These are phyloP conservation scores for Ramalina intermedia DNA, from an alignment of 495 filamentous ascomycete species.

Conservation along the genomic window DNA sequence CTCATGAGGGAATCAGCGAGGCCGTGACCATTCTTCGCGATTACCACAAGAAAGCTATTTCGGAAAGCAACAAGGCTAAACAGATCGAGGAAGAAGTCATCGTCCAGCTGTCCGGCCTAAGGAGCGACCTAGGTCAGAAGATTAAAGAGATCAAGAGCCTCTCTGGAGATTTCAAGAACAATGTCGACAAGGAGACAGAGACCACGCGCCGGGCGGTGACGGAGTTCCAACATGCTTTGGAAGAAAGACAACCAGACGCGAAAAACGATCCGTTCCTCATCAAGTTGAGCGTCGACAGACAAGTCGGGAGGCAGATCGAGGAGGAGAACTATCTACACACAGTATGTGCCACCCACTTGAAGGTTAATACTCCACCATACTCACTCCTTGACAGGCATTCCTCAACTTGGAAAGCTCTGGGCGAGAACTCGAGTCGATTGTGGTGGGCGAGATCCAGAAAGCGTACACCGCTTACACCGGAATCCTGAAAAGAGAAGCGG, in stretches of 20 bases:
- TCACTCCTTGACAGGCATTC: slow-evolving; percentile 53
- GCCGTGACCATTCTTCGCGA: slow-evolving; percentile 64
- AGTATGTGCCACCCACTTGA: slow-evolving; percentile 31
- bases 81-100: slow-evolving; percentile 89
- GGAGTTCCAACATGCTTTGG: slow-evolving; percentile 65
- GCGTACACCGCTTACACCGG: slow-evolving; percentile 84
- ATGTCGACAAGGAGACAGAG: slow-evolving; percentile 42
- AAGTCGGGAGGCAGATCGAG: slow-evolving; percentile 82
- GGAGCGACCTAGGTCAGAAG: slow-evolving; percentile 83
- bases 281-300: slow-evolving; percentile 67
- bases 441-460: slow-evolving; percentile 94
- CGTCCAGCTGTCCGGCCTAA: slow-evolving; percentile 64
- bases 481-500: slow-evolving; percentile 79
- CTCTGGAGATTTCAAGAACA: slow-evolving; percentile 86
- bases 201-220: slow-evolving; percentile 51
- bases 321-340: slow-evolving; percentile 95
- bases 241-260: slow-evolving; percentile 61
- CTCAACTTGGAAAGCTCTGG: slow-evolving; percentile 90
- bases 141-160: slow-evolving; percentile 94
- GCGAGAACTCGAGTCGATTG: slow-evolving; percentile 84
- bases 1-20: slow-evolving; percentile 71
- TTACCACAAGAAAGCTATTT: slow-evolving; percentile 69
- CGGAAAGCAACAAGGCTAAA: slow-evolving; percentile 73
- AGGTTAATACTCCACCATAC: neutral
- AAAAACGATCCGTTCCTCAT: slow-evolving; percentile 83